Percentiles rank a stretch among this genome's conserved stretches.
These are phyloP conservation scores for Trichoderma lentiforme DNA, from an alignment of 2,329 filamentous ascomycete genomes.

Conservation along the genomic window DNA sequence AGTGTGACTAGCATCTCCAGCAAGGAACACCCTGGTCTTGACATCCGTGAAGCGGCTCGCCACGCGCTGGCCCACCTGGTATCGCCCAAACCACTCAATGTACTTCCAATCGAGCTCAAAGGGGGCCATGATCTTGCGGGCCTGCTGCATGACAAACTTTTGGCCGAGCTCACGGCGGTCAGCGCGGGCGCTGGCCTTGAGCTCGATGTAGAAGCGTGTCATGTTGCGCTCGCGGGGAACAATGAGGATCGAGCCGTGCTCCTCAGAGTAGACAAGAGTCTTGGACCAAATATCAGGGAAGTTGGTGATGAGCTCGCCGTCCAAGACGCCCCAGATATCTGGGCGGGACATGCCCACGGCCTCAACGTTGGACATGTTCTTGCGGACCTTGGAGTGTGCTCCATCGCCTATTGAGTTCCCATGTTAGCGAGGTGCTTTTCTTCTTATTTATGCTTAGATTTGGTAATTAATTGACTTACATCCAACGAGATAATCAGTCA, in stretches of 20 bases:
- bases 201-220: constrained; percentile 63
- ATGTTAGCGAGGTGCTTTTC: not conserved
- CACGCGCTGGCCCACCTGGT: constrained; percentile 65
- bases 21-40: constrained; percentile 62
- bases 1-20: constrained; percentile 61
- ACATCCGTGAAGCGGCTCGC: constrained; percentile 53
- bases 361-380: constrained; percentile 56
- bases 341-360: constrained; percentile 54
- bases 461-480: constrained; percentile 42
- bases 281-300: constrained; percentile 59
- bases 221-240: constrained; percentile 63
- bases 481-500: constrained; percentile 64
- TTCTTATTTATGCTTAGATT: not conserved
- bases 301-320: constrained; percentile 43
- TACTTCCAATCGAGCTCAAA: constrained; percentile 64
- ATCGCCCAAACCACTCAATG: constrained; percentile 53
- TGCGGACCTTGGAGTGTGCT: constrained; percentile 67
- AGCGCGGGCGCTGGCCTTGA: constrained; percentile 46
- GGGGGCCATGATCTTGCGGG: constrained; percentile 62
- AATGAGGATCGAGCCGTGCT: constrained; percentile 58
- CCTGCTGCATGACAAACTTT: constrained; percentile 59
- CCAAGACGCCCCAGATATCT: constrained; percentile 50
- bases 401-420: constrained; percentile 54
- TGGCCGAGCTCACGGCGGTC: constrained; percentile 62
- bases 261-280: constrained; percentile 55